A percentile compares a stretch with the other conserved stretches of the same genome.
These are phyloP conservation scores for Boechera retrofracta DNA, from an alignment of 345 rosid species.

Conservation along the genomic window DNA sequence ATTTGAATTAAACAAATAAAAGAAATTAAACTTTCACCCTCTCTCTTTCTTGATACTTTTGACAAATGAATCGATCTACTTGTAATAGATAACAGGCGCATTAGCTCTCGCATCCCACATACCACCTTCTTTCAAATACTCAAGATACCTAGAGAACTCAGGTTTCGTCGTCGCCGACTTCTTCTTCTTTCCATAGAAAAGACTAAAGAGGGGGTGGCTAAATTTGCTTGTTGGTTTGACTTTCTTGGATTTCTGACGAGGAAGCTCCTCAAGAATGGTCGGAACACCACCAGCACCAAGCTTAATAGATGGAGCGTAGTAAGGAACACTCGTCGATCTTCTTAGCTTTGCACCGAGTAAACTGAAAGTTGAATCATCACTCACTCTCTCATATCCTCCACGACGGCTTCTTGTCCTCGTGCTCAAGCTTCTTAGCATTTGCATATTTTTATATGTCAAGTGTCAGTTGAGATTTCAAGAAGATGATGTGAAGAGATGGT, in stretches of 20 bases:
- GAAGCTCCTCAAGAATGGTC: conserved; percentile 40
- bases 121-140: conserved; percentile 53
- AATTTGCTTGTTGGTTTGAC: conserved; percentile 49
- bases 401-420: conserved; percentile 51
- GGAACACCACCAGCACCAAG: conserved; percentile 40
- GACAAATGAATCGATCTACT: conserved; percentile 30
- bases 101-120: conserved; percentile 63
- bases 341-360: conserved; percentile 44
- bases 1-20: conserved; percentile 11
- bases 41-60: background rate
- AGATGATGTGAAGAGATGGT: conserved; percentile 29
- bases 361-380: conserved; percentile 47
- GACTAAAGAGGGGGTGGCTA: conserved; percentile 45
- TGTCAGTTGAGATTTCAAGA: conserved; percentile 10
- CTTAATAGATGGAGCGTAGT: conserved; percentile 44
- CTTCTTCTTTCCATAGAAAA: conserved; percentile 42
- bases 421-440: conserved; percentile 71
- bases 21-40: background rate
- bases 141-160: conserved; percentile 48
- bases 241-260: conserved; percentile 45
- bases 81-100: conserved; percentile 58
- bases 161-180: conserved; percentile 45
- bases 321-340: conserved; percentile 47
- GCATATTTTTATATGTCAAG: conserved; percentile 17
- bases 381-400: conserved; percentile 59